These are phyloP conservation scores for Lepidium aucheri DNA, from an alignment of 345 rosid genomes.

Conservation along the genomic window DNA sequence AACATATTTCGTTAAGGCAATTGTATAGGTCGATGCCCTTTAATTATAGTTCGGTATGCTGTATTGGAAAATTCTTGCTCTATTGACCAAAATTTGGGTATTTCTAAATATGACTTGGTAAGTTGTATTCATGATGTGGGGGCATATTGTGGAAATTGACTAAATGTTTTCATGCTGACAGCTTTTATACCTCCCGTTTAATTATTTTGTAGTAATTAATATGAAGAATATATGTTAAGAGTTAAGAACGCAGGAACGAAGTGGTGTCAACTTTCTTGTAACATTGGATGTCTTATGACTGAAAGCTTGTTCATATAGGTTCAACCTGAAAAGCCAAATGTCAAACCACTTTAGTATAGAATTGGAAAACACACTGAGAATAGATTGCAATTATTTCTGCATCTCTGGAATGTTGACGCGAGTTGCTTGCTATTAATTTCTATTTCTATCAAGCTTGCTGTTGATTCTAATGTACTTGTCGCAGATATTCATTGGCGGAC, in stretches of 20 bases:
- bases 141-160: background rate
- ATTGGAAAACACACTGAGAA: background rate
- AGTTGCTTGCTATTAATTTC: background rate
- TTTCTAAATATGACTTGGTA: background rate
- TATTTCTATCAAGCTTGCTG: slow-evolving; percentile 8
- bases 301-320: slow-evolving; percentile 2
- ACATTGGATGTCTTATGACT: background rate
- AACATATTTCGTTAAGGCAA: background rate
- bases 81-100: background rate
- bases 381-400: background rate
- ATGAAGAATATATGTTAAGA: background rate
- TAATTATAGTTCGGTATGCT: background rate
- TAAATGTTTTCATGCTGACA: background rate
- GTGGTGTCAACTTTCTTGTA: background rate
- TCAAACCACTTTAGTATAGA: background rate
- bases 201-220: background rate
- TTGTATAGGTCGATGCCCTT: background rate
- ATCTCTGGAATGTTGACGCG: background rate
- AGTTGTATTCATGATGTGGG: background rate
- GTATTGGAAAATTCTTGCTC: background rate
- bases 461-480: slow-evolving; percentile 21
- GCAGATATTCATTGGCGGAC: slow-evolving; percentile 92
- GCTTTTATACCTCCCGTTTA: background rate
- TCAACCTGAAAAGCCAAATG: slow-evolving; percentile 3
- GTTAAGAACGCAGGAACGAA: background rate